These are phyloP conservation scores for Globisporangium viniferum DNA, from an alignment of 352 stramenopile genomes.

Conservation along the genomic window DNA sequence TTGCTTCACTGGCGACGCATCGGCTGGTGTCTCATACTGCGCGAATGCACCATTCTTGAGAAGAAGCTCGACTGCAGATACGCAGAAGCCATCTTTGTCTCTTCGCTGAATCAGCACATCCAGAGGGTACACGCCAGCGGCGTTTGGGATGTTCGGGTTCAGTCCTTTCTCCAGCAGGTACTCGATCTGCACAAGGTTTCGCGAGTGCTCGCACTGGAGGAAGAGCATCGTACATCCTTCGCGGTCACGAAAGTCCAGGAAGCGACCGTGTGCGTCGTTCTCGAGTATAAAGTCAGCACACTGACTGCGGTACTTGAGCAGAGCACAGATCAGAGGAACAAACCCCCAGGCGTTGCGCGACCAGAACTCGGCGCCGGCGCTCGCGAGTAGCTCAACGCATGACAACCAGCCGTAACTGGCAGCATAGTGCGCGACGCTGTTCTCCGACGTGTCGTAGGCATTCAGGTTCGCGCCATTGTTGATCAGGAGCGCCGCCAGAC, in stretches of 20 bases:
- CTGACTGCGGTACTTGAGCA: slow-evolving; percentile 45
- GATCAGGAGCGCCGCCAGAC: slow-evolving; percentile 48
- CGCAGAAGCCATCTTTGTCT: slow-evolving; percentile 25
- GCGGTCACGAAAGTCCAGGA: slow-evolving; percentile 66
- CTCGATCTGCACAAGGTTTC: slow-evolving; percentile 47
- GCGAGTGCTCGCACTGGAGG: slow-evolving; percentile 62
- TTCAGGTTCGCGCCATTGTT: slow-evolving; percentile 75
- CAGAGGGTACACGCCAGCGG: slow-evolving; percentile 45
- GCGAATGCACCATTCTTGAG: slow-evolving; percentile 42
- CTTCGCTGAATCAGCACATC: slow-evolving; percentile 47
- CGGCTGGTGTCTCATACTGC: slow-evolving; percentile 37
- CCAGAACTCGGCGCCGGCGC: slow-evolving; percentile 62
- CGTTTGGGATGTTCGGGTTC: slow-evolving; percentile 63
- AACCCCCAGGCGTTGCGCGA: slow-evolving; percentile 72
- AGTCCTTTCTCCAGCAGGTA: slow-evolving; percentile 69
- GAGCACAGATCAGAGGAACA: slow-evolving; percentile 59
- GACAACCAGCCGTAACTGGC: slow-evolving; percentile 78
- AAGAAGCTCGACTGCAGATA: slow-evolving; percentile 44
- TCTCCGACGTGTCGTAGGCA: slow-evolving; percentile 72
- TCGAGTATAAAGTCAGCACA: slow-evolving; percentile 64
- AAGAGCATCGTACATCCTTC: slow-evolving; percentile 79
- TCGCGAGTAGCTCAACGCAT: slow-evolving; percentile 50
- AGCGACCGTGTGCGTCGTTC: slow-evolving; percentile 44
- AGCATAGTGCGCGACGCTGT: slow-evolving; percentile 72
- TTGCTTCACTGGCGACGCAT: slow-evolving; percentile 25